phyloP scores from a whole-genome alignment of 768 basidiomycete genomes.

The Tricholoma saponaceum region DNA sequence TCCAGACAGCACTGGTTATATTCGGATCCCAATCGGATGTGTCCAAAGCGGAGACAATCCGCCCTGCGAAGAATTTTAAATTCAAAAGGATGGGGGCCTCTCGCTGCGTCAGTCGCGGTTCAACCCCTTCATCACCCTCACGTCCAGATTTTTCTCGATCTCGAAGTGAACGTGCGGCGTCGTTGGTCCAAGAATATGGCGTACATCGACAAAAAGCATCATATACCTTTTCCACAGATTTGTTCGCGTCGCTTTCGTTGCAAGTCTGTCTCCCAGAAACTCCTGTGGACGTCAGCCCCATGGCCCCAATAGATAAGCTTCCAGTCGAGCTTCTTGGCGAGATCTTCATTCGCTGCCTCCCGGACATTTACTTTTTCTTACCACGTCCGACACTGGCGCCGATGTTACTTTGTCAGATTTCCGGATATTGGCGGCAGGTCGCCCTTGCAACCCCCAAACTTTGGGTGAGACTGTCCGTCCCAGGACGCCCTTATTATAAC shows the following conservation, averaged over 20 bases:
- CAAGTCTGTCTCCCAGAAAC: not conserved
- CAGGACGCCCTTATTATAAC: not conserved
- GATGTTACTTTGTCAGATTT: slow-evolving; percentile 2
- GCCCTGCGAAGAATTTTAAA: not conserved
- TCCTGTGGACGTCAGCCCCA: not conserved
- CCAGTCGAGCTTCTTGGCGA: not conserved
- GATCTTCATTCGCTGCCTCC: slow-evolving; percentile 1
- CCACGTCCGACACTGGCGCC: not conserved
- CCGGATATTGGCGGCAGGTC: not conserved
- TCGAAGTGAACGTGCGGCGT: not conserved
- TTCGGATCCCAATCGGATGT: not conserved
- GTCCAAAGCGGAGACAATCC: not conserved
- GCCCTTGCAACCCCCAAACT: not conserved
- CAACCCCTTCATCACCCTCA: not conserved
- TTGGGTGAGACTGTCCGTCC: not conserved
- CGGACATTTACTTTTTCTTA: not conserved
- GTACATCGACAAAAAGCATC: not conserved
- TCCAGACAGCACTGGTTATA: not conserved
- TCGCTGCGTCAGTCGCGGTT: not conserved
- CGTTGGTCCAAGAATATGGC: not conserved
- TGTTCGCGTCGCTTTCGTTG: not conserved
- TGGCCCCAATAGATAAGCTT: not conserved
- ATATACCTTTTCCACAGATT: not conserved
- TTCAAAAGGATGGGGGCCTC: not conserved
- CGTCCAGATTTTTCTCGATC: not conserved